Percentiles rank a stretch among this genome's conserved stretches.
These are phyloP conservation scores for Deinandra increscens DNA, from an alignment of 129 eudicot species.

Conservation along the genomic window DNA sequence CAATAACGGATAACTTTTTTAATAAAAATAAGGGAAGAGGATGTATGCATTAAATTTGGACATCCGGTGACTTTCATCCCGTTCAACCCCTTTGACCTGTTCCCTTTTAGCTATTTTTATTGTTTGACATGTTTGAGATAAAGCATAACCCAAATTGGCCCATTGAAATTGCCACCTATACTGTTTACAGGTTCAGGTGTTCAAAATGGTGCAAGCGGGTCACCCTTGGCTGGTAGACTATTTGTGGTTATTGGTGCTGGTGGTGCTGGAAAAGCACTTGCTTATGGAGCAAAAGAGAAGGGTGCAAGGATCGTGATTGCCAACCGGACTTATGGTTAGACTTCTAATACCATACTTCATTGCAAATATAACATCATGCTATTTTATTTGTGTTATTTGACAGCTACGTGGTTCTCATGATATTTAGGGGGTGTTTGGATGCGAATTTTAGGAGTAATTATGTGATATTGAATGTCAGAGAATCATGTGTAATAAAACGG, in stretches of 20 bases:
- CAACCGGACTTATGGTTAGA: conserved; percentile 85
- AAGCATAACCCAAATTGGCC: neutral
- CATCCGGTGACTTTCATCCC: neutral
- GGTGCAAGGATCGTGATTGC: conserved; percentile 96
- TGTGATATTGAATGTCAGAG: neutral
- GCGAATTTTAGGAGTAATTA: neutral
- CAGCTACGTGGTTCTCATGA: conserved; percentile 23
- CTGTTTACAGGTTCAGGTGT: conserved; percentile 43
- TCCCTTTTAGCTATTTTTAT: neutral
- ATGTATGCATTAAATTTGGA: neutral
- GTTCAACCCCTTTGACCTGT: neutral
- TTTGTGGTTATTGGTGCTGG: conserved; percentile 98
- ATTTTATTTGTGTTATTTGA: conserved; percentile 6
- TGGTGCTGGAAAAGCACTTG: conserved; percentile 97
- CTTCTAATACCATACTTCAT: neutral
- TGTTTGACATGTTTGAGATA: neutral
- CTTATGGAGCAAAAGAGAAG: conserved; percentile 93
- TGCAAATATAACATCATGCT: conserved; percentile 2
- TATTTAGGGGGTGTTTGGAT: conserved; percentile 16
- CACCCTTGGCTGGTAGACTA: conserved; percentile 80
- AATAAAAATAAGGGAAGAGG: neutral
- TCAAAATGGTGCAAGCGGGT: conserved; percentile 36
- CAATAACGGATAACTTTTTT: neutral
- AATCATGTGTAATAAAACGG: neutral
- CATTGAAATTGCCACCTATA: neutral